These are phyloP conservation scores for Adansonia grandidieri DNA, from an alignment of 441 rosid species.

Conservation along the genomic window DNA sequence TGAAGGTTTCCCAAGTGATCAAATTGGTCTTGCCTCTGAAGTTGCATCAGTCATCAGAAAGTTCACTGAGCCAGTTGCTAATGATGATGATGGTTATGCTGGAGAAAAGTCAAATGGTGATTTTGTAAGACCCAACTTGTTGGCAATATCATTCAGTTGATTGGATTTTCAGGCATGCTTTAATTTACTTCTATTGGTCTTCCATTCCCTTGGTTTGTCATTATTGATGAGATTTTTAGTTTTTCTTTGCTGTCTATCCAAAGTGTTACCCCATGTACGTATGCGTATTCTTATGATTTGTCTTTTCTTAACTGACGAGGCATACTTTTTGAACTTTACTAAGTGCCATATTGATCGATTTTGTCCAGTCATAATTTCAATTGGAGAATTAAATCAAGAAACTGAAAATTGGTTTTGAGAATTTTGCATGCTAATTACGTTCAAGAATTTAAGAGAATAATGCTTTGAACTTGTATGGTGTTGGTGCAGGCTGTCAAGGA, in stretches of 20 bases:
- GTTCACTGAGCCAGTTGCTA: slow-evolving; percentile 70
- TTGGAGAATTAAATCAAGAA: neutral
- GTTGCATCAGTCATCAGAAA: slow-evolving; percentile 90
- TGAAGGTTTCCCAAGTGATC: slow-evolving; percentile 79
- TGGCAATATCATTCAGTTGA: slow-evolving; percentile 15
- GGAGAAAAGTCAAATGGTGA: slow-evolving; percentile 52
- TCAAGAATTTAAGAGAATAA: neutral
- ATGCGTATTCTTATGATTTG: neutral
- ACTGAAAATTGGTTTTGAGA: slow-evolving; percentile 2
- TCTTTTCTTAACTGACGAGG: neutral
- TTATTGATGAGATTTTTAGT: neutral
- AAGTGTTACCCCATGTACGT: neutral
- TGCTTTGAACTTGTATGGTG: slow-evolving; percentile 17
- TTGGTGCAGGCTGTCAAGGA: slow-evolving; percentile 48
- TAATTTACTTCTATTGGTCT: slow-evolving; percentile 21
- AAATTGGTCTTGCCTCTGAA: slow-evolving; percentile 77
- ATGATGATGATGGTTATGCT: slow-evolving; percentile 48
- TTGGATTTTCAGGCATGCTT: slow-evolving; percentile 25
- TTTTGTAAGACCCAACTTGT: slow-evolving; percentile 59
- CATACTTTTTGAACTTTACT: slow-evolving; percentile 3
- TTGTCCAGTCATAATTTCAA: slow-evolving; percentile 17
- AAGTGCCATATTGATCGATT: slow-evolving; percentile 16
- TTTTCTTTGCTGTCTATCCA: neutral
- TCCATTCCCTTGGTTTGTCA: slow-evolving; percentile 13
- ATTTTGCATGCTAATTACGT: slow-evolving; percentile 15